These are phyloP conservation scores for Trametes sanguinea DNA, from an alignment of 768 basidiomycete species.

Conservation along the genomic window DNA sequence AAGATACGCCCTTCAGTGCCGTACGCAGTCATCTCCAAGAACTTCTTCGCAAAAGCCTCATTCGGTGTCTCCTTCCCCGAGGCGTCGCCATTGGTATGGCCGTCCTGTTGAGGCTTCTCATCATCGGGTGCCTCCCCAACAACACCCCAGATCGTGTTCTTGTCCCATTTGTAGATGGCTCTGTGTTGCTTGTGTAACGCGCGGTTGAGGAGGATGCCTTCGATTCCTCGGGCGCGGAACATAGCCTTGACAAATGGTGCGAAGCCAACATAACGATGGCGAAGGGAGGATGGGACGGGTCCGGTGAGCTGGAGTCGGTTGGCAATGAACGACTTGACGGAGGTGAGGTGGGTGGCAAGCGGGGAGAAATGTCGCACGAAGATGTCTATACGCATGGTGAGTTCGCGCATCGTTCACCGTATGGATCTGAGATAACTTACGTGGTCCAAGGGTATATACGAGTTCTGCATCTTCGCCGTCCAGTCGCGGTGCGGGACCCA, in stretches of 20 bases:
- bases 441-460: conserved; percentile 43
- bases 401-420: background rate
- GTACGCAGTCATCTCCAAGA: conserved; percentile 44
- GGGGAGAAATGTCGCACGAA: conserved; percentile 45
- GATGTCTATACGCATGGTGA: conserved; percentile 25
- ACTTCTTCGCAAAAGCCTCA: conserved; percentile 37
- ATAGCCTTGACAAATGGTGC: conserved; percentile 43
- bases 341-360: conserved; percentile 30
- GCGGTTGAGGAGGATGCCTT: conserved; percentile 41
- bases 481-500: conserved; percentile 33
- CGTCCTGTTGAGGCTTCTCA: background rate
- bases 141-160: conserved; percentile 39
- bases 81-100: background rate
- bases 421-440: conserved; percentile 26
- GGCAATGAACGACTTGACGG: conserved; percentile 42
- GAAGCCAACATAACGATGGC: conserved; percentile 42
- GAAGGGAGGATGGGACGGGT: conserved; percentile 42
- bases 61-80: background rate
- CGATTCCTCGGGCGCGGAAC: conserved; percentile 41
- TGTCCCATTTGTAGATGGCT: conserved; percentile 41
- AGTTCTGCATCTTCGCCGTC: conserved; percentile 33
- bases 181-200: conserved; percentile 44
- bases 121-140: conserved; percentile 20
- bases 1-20: conserved; percentile 45
- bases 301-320: conserved; percentile 47